Evolutionary conservation across 2,329 filamentous ascomycete species (phyloP), one percentile per base, ranked within the genome.

Genomic region (Ophiocordyceps robertsii): DNA sequence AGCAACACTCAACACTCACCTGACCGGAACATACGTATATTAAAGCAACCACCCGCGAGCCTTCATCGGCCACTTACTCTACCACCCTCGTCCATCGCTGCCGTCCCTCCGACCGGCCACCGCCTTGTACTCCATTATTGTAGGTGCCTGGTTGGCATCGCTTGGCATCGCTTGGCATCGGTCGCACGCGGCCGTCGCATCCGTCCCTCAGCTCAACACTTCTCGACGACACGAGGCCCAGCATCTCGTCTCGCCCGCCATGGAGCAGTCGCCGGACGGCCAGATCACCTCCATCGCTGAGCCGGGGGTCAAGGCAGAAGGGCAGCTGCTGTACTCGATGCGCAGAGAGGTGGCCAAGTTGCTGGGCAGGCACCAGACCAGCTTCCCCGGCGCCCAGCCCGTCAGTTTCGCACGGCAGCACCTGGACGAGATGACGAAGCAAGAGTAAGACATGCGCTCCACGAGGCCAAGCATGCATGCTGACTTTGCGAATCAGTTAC

Each of bases 371-470:
- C 70, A 72, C 41, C 79, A 76, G 50, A 65, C 67, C 21, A 72
- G 66, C 49, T 98, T 98, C 53, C 89, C 92, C 1, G 92, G 80
- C 55, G 90, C 92, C 41, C 92, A 98, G 62, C 92, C 92, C 13
- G 89, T 98, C 49, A 94, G 86, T 56, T 98, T 98, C 59, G 73
- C 84, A 43, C 73, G 82, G 44, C 72, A 77, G 53, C 92, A 98
- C 61, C 64, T 96, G 10, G 67, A 79, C n/a, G 88, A 93, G 65
- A 73, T 98, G 31, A 78, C 82, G 47, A 72, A 73, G 45, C 72
- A 84, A 56, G 92, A 96, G 77, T 83, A 62, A 50, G 72, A 60
- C 27, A 27, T 24, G 24, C 7, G 24, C 24, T n/a, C 24, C 24
- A 11, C 6, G 12, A 13, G 31, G n/a, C 30, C 11, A 30, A 4